Percentiles rank a stretch among this genome's conserved stretches.
Conservation (phyloP, 495 filamentous ascomycete species). For the Amorphotheca resinae region DNA sequence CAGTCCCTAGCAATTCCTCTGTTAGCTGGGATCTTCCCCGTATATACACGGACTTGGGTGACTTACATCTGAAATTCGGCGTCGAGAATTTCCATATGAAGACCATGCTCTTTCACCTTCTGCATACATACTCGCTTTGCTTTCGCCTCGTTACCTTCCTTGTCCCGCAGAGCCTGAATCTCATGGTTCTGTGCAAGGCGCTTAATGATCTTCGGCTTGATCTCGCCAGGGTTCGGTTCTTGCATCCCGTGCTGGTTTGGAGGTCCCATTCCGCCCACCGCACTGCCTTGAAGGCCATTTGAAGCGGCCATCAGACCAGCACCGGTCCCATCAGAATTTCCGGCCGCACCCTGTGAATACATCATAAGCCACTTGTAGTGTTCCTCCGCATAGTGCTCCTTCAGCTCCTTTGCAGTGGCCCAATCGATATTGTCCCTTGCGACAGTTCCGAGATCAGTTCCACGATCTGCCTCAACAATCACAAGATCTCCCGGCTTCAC, state of each 20-base stretch:
- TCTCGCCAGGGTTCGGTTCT: conserved; percentile 57
- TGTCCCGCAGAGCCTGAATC: conserved; percentile 73
- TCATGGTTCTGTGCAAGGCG: conserved; percentile 85
- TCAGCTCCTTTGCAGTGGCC: conserved; percentile 72
- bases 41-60: background rate
- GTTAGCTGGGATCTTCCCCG: background rate
- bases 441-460: conserved; percentile 91
- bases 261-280: conserved; percentile 63
- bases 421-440: conserved; percentile 71
- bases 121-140: conserved; percentile 92
- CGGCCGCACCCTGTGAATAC: conserved; percentile 70
- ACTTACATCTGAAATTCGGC: conserved; percentile 98
- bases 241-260: conserved; percentile 60
- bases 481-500: conserved; percentile 87
- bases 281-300: conserved; percentile 50
- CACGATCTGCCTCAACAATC: conserved; percentile 93
- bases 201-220: conserved; percentile 94
- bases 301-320: conserved; percentile 43
- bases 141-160: conserved; percentile 95
- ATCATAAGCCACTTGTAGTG: conserved; percentile 97
- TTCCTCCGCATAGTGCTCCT: conserved; percentile 80
- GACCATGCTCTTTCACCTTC: conserved; percentile 85
- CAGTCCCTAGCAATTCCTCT: conserved; percentile 58
- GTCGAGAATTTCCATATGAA: conserved; percentile 97
- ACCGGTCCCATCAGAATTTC: conserved; percentile 40